Evolutionary conservation across 768 basidiomycete species (phyloP).

Genomic region (Hypholoma fasciculare): DNA sequence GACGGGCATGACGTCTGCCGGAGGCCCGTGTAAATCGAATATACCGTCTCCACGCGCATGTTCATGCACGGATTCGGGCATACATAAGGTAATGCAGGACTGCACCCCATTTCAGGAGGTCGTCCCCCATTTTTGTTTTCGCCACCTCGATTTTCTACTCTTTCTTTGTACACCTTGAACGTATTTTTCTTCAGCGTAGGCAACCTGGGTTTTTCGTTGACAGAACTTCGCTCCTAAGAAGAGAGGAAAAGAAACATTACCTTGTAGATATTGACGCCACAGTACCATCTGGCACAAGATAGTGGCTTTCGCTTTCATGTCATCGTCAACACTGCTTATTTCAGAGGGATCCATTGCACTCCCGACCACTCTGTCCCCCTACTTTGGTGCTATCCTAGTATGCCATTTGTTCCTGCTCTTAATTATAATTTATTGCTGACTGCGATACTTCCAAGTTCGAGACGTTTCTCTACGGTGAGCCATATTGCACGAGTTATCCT

Average conservation of each 20-base stretch:
- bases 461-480: constrained; percentile 27
- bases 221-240: too few species aligned
- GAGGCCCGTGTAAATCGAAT: neutral
- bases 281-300: neutral
- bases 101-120: neutral
- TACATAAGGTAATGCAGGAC: neutral
- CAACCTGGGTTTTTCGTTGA: too few species aligned
- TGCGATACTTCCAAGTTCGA: constrained; percentile 18
- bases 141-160: too few species aligned
- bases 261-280: too few species aligned
- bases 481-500: constrained; percentile 31
- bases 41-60: neutral
- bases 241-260: too few species aligned
- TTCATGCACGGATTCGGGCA: constrained; percentile 6
- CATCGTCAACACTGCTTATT: neutral
- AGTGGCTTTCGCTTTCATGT: neutral
- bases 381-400: constrained; percentile 25
- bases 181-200: too few species aligned
- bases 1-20: too few species aligned
- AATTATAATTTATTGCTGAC: neutral
- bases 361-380: constrained; percentile 20
- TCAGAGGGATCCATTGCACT: neutral
- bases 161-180: too few species aligned
- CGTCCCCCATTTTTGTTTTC: too few species aligned
- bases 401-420: neutral